Conservation (phyloP, 108 stramenopile genomes). For the Fragilariopsis cylindrus region DNA sequence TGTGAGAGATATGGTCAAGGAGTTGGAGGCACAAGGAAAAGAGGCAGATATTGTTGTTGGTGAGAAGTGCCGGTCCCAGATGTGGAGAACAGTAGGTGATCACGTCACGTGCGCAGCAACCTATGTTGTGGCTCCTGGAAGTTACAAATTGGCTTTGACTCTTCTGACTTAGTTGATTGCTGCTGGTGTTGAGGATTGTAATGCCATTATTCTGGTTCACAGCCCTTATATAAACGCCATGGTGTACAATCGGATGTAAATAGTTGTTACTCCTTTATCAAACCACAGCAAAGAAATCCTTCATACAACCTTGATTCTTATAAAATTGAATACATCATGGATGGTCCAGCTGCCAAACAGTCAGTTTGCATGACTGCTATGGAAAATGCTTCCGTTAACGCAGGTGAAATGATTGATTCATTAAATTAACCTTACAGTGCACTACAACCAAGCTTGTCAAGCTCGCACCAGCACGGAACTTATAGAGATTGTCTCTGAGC, state of each 20-base stretch:
- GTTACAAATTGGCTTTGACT: constrained; percentile 77
- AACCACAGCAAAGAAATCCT: constrained; percentile 47
- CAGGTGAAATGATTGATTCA: constrained; percentile 95
- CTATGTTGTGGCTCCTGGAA: constrained; percentile 78
- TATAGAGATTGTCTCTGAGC: constrained; percentile 99
- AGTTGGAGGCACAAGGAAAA: constrained; percentile 81
- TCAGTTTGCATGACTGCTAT: constrained; percentile 99
- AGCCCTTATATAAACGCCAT: constrained; percentile 86
- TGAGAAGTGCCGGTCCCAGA: constrained; percentile 96
- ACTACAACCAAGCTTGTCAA: constrained; percentile 99
- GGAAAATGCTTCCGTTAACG: constrained; percentile 99
- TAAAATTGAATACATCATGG: constrained; percentile 96
- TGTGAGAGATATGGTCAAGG: constrained; percentile 55
- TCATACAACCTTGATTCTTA: constrained; percentile 97
- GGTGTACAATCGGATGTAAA: constrained; percentile 86
- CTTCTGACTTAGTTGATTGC: constrained; percentile 82
- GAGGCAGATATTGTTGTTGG: constrained; percentile 89
- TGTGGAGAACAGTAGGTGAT: constrained; percentile 74
- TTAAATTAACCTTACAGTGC: constrained; percentile 97
- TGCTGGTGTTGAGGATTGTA: constrained; percentile 77
- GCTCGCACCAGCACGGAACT: constrained; percentile 99
- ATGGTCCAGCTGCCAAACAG: constrained; percentile 97
- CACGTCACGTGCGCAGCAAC: constrained; percentile 69
- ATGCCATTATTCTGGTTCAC: constrained; percentile 82
- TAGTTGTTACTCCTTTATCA: constrained; percentile 72